Percentiles rank a stretch among this genome's conserved stretches.
These are phyloP conservation scores for Hamigera avellanea DNA, from an alignment of 495 filamentous ascomycete species.

Conservation along the genomic window DNA sequence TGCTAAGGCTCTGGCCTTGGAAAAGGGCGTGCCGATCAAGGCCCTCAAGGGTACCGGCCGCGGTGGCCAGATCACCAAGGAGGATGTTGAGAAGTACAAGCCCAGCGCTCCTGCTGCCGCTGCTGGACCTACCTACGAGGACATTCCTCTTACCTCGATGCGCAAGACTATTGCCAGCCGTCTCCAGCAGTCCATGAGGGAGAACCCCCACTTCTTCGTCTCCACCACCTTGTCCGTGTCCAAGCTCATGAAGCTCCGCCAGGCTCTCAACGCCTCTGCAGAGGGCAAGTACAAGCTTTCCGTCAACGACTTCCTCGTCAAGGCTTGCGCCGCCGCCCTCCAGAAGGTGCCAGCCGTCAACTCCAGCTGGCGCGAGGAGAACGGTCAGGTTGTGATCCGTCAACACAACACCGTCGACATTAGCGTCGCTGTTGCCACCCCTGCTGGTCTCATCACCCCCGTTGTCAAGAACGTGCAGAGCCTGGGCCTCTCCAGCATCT, in stretches of 20 bases:
- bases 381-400: conserved; percentile 69
- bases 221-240: conserved; percentile 73
- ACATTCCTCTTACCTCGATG: conserved; percentile 81
- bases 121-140: conserved; percentile 60
- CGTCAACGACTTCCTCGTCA: conserved; percentile 98
- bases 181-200: conserved; percentile 74
- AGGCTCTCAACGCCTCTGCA: conserved; percentile 77
- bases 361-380: conserved; percentile 77
- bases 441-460: conserved; percentile 90
- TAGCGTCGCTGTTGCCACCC: conserved; percentile 87
- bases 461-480: conserved; percentile 82
- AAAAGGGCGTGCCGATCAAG: conserved; percentile 72
- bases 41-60: conserved; percentile 80
- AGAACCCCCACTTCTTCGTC: conserved; percentile 99
- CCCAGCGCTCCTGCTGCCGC: conserved; percentile 37
- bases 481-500: conserved; percentile 79
- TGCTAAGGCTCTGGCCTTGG: conserved; percentile 71
- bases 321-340: conserved; percentile 79
- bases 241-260: conserved; percentile 92
- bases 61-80: conserved; percentile 78
- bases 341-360: conserved; percentile 93
- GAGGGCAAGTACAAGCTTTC: conserved; percentile 97
- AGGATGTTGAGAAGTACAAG: conserved; percentile 81
- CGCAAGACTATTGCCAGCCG: conserved; percentile 94
- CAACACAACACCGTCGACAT: conserved; percentile 89